Conservation (phyloP, 208 protist genomes). For the Leishmania martiniquensis region DNA sequence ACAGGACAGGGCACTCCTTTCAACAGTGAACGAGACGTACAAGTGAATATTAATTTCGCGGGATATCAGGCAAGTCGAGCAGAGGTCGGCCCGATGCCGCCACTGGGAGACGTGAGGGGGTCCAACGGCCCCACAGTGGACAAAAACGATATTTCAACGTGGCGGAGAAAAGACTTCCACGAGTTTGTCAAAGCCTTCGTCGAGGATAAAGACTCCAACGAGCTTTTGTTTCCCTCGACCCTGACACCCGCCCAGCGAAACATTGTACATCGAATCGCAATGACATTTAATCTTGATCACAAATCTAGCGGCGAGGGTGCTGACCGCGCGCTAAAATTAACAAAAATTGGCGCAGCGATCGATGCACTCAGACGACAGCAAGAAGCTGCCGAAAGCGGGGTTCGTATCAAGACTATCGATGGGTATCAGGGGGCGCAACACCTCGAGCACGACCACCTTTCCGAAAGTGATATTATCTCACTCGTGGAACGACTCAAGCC, state of each 20-base stretch:
- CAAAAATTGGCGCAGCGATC: conserved; percentile 47
- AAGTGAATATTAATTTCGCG: not conserved
- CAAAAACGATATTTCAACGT: conserved; percentile 60
- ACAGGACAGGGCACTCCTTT: conserved; percentile 1
- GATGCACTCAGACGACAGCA: conserved; percentile 38
- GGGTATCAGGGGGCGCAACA: conserved; percentile 82
- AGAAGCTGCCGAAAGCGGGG: conserved; percentile 40
- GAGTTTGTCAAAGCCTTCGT: conserved; percentile 79
- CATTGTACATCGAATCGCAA: conserved; percentile 68
- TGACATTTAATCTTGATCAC: conserved; percentile 75
- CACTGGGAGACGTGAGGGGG: not conserved
- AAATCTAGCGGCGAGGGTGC: conserved; percentile 56
- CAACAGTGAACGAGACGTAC: not conserved
- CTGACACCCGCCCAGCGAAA: conserved; percentile 61
- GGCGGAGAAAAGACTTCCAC: conserved; percentile 74
- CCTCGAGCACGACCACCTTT: conserved; percentile 52
- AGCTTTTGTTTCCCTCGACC: conserved; percentile 74
- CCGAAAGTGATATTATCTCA: conserved; percentile 25
- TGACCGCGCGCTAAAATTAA: conserved; percentile 58
- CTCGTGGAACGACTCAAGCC: conserved; percentile 34
- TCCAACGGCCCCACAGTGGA: conserved; percentile 6
- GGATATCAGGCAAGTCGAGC: conserved; percentile 2
- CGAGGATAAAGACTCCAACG: conserved; percentile 52
- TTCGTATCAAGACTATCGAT: conserved; percentile 66
- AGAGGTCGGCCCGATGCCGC: not conserved